Conservation (phyloP, 805 yeast species). For the Spathaspora girioi region DNA sequence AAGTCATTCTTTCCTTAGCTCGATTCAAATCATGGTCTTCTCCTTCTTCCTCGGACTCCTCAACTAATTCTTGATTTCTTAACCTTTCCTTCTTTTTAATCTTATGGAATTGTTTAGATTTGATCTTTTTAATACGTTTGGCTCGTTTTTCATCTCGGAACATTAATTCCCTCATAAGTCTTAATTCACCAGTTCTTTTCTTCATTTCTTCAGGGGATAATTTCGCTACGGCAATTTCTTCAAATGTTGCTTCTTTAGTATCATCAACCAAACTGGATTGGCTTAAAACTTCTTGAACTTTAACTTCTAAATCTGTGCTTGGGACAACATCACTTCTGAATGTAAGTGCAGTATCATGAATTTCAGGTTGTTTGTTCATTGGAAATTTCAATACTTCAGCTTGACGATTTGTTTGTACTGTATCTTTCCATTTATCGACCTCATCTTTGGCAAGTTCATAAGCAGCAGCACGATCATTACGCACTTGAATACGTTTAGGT, state of each 20-base stretch:
- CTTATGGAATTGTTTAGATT: conserved; percentile 84
- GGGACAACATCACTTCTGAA: conserved; percentile 45
- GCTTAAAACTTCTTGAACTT: conserved; percentile 55
- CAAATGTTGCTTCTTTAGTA: conserved; percentile 76
- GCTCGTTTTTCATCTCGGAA: conserved; percentile 92
- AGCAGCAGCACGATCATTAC: conserved; percentile 85
- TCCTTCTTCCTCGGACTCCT: conserved; percentile 49
- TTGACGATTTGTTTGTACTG: conserved; percentile 70
- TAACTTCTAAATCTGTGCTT: conserved; percentile 61
- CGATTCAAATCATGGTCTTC: conserved; percentile 71
- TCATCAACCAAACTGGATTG: conserved; percentile 71
- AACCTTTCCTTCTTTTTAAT: conserved; percentile 81
- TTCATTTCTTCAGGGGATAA: conserved; percentile 75
- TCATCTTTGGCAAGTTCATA: conserved; percentile 85
- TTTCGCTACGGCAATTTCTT: conserved; percentile 78
- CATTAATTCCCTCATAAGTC: conserved; percentile 94
- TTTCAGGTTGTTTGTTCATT: conserved; percentile 31
- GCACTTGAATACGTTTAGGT: conserved; percentile 80
- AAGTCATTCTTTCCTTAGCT: conserved; percentile 88
- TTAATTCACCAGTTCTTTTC: conserved; percentile 74
- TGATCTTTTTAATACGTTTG: conserved; percentile 88
- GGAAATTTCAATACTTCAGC: conserved; percentile 87
- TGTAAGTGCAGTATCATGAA: conserved; percentile 47
- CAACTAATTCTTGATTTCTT: conserved; percentile 64
- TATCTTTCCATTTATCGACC: conserved; percentile 84